Evolutionary conservation across 768 basidiomycete species (phyloP).

Genomic region (Auricularia sp.): DNA sequence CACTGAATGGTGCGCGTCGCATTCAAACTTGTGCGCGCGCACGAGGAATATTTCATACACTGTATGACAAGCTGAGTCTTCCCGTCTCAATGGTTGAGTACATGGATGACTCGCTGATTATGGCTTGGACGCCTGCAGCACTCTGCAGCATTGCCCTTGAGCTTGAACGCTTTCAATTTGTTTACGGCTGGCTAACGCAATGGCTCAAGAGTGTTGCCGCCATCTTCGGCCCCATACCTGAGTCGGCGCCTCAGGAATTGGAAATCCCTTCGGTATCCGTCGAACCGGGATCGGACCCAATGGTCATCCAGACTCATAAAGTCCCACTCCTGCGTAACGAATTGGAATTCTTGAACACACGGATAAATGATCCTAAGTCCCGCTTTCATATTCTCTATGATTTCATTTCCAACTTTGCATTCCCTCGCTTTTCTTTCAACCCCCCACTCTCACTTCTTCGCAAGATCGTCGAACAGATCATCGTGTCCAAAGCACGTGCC

Average conservation of each 20-base stretch:
- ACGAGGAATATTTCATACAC: neutral
- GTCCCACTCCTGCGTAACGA: neutral
- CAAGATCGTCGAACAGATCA: neutral
- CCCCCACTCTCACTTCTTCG: neutral
- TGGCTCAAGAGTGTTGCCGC: neutral
- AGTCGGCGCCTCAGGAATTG: neutral
- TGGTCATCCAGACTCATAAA: neutral
- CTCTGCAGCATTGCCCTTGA: neutral
- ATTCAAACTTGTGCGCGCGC: neutral
- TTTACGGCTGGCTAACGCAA: neutral
- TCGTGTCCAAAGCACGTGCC: neutral
- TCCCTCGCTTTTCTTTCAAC: neutral
- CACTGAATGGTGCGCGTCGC: no score
- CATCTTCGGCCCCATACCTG: neutral
- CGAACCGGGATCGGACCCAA: neutral
- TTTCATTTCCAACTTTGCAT: neutral
- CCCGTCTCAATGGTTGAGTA: neutral
- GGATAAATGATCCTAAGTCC: neutral
- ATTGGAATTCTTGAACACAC: neutral
- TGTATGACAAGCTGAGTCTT: neutral
- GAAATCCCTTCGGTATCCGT: neutral
- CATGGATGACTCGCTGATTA: neutral
- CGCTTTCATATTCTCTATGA: neutral
- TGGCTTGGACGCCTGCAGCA: neutral
- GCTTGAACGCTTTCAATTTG: neutral